These are phyloP conservation scores for Ophiostoma ulmi DNA, from an alignment of 2,329 filamentous ascomycete species.

Conservation along the genomic window DNA sequence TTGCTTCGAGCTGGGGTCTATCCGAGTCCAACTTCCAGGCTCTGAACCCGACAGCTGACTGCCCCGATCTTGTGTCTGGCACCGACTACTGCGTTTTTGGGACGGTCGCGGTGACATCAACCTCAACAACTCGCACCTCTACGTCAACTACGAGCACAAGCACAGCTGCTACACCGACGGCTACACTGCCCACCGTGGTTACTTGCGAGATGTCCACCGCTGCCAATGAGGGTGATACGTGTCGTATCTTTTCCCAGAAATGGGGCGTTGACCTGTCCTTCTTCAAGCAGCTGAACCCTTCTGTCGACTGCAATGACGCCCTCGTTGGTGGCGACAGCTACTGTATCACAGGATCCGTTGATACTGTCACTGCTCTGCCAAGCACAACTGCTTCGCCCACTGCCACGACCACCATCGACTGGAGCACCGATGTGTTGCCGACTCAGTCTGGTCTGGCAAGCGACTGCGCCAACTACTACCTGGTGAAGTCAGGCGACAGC, in stretches of 20 bases:
- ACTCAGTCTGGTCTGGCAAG: neutral
- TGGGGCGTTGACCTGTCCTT: neutral
- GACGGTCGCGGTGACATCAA: neutral
- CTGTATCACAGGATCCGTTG: neutral
- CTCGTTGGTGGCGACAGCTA: neutral
- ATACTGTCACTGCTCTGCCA: neutral
- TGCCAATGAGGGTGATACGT: neutral
- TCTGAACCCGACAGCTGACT: constrained; percentile 26
- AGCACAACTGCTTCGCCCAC: neutral
- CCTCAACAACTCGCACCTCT: neutral
- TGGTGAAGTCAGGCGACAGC: neutral
- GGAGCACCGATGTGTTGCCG: neutral
- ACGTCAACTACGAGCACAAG: neutral
- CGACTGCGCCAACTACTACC: constrained; percentile 1
- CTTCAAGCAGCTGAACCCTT: constrained; percentile 1
- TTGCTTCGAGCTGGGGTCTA: constrained; percentile 24
- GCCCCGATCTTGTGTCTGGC: constrained; percentile 20
- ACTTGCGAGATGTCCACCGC: neutral
- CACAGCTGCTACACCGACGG: neutral
- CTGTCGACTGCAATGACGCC: neutral
- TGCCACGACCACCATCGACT: neutral
- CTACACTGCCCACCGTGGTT: neutral
- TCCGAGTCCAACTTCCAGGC: constrained; percentile 20
- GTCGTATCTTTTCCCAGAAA: neutral
- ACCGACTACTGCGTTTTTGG: neutral